A percentile compares a stretch with the other conserved stretches of the same genome.
These are phyloP conservation scores for Myxozyma vanderwaltii DNA, from an alignment of 805 yeast genomes.

Conservation along the genomic window DNA sequence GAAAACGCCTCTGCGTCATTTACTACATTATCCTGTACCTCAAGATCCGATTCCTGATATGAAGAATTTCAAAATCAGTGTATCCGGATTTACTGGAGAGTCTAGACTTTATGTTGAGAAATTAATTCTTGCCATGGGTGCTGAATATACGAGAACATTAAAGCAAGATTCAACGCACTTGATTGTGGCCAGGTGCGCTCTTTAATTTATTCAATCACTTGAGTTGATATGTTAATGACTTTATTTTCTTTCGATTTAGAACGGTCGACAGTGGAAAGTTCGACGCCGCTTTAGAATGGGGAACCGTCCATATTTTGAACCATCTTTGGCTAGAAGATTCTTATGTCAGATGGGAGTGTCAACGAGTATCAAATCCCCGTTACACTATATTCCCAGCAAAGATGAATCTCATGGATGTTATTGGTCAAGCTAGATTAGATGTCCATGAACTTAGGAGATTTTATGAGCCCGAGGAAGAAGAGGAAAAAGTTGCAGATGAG, in stretches of 20 bases:
- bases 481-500: conserved; percentile 7
- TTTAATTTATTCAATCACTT: no score
- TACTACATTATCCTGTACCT: conserved; percentile 71
- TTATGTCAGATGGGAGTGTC: conserved; percentile 60
- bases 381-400: conserved; percentile 53
- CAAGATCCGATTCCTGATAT: conserved; percentile 55
- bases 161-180: conserved; percentile 70
- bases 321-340: conserved; percentile 90
- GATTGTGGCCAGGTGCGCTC: conserved; percentile 52
- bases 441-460: conserved; percentile 48
- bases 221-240: no score
- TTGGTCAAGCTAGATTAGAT: conserved; percentile 57
- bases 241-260: not conserved
- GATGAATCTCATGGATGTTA: conserved; percentile 48
- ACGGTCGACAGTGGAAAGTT: conserved; percentile 53
- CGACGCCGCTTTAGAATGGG: conserved; percentile 72
- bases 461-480: conserved; percentile 39
- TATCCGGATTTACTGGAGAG: conserved; percentile 84
- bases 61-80: conserved; percentile 57
- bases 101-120: conserved; percentile 71
- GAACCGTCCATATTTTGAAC: conserved; percentile 59
- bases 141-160: conserved; percentile 65
- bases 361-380: conserved; percentile 50
- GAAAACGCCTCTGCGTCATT: conserved; percentile 55
- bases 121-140: conserved; percentile 71